phyloP scores from a whole-genome alignment of 2,329 filamentous ascomycete species.

The Monilinia polystroma region DNA sequence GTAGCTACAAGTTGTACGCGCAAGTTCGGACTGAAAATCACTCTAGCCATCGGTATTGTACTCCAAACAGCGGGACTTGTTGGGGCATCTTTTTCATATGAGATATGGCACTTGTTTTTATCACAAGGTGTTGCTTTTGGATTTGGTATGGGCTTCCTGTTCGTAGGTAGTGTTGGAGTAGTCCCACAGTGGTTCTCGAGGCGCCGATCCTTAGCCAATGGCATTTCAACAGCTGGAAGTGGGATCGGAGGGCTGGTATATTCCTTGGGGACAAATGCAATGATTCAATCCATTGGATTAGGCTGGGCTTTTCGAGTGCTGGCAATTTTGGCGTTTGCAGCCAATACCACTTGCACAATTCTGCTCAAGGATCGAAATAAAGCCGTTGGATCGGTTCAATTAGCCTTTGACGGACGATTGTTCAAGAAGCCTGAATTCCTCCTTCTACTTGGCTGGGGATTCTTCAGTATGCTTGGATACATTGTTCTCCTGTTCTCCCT shows the following conservation, averaged over 20 bases:
- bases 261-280: constrained; percentile 52
- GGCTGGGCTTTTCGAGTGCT: constrained; percentile 56
- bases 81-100: constrained; percentile 64
- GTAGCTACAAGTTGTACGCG: constrained; percentile 50
- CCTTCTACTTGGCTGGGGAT: constrained; percentile 64
- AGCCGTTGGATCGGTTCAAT: constrained; percentile 63
- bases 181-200: constrained; percentile 62
- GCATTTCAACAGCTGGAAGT: constrained; percentile 63
- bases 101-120: constrained; percentile 75
- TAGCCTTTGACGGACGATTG: constrained; percentile 63
- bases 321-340: constrained; percentile 58
- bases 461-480: constrained; percentile 72
- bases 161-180: constrained; percentile 62
- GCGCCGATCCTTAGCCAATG: constrained; percentile 56
- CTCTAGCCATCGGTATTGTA: constrained; percentile 62
- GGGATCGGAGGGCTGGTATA: constrained; percentile 69
- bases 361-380: constrained; percentile 71
- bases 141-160: constrained; percentile 74
- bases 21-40: constrained; percentile 60
- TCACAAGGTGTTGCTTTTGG: constrained; percentile 75
- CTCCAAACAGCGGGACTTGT: constrained; percentile 66
- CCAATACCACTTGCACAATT: constrained; percentile 62
- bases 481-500: constrained; percentile 75
- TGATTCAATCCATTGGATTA: constrained; percentile 54
- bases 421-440: constrained; percentile 63